These are phyloP conservation scores for Chenopodium album DNA, from an alignment of 148 eudicot species.

Conservation along the genomic window DNA sequence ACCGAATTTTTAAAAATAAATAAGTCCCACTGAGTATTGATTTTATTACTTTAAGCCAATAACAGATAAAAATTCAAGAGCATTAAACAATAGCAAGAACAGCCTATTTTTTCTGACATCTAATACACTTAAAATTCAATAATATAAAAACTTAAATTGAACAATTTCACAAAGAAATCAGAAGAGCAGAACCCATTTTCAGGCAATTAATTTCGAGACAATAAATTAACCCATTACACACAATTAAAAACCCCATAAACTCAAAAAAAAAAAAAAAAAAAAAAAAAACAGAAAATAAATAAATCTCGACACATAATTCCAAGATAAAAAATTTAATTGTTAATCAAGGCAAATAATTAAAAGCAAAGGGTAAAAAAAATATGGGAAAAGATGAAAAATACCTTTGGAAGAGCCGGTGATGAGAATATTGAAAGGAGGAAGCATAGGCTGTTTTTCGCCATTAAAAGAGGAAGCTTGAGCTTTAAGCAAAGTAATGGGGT, in stretches of 20 bases:
- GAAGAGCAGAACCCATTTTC: neutral
- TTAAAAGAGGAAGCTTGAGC: constrained; percentile 17
- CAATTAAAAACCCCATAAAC: too few relatives aligned
- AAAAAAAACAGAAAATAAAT: too few relatives aligned
- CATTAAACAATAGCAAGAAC: neutral
- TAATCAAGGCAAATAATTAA: neutral
- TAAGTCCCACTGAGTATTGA: too few relatives aligned
- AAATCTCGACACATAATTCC: neutral
- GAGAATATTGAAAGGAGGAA: constrained; percentile 77
- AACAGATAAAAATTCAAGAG: neutral
- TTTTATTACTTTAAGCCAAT: neutral
- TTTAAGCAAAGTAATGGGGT: neutral
- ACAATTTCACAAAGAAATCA: neutral
- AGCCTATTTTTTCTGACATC: neutral
- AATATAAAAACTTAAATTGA: neutral
- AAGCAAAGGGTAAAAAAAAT: neutral
- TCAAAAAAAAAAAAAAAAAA: too few relatives aligned
- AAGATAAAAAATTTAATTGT: too few relatives aligned
- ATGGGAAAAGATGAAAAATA: neutral
- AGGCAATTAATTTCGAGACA: too few relatives aligned
- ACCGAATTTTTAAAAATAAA: too few relatives aligned
- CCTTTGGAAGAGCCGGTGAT: constrained; percentile 92
- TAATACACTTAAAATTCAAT: neutral
- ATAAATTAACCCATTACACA: too few relatives aligned
- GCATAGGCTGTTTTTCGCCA: constrained; percentile 46